Evolutionary conservation across 495 filamentous ascomycete genomes (phyloP).

Genomic region (Lepraria neglecta): DNA sequence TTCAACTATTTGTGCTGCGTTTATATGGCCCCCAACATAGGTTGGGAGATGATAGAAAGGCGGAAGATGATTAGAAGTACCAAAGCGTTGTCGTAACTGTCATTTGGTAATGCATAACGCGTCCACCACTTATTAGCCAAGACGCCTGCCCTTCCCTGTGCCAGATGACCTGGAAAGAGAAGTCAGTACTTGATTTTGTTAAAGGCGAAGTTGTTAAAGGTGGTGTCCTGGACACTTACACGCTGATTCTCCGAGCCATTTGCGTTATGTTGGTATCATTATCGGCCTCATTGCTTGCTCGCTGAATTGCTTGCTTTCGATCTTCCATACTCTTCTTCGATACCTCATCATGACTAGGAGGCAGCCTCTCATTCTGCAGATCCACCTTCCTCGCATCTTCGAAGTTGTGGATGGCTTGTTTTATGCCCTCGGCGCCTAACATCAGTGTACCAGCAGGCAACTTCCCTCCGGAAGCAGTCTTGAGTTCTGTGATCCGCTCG

Average conservation of each 20-base stretch:
- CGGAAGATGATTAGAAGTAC: not conserved
- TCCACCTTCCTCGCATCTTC: constrained; percentile 98
- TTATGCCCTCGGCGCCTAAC: constrained; percentile 97
- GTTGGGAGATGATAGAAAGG: not conserved
- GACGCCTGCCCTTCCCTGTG: constrained; percentile 24
- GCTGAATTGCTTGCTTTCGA: constrained; percentile 71
- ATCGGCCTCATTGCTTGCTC: constrained; percentile 78
- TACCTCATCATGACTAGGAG: constrained; percentile 89
- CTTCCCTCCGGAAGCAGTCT: constrained; percentile 89
- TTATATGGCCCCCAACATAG: not conserved
- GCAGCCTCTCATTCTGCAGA: constrained; percentile 89
- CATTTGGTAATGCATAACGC: not conserved
- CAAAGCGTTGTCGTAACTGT: not conserved
- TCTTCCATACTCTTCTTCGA: constrained; percentile 70
- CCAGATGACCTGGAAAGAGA: constrained; percentile 24
- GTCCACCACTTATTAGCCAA: constrained; percentile 1
- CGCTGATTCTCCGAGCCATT: constrained; percentile 87
- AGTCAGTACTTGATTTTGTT: constrained; percentile 3
- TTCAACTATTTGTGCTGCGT: constrained; percentile 11
- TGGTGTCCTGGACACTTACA: constrained; percentile 54
- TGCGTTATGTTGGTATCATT: constrained; percentile 80
- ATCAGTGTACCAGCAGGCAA: constrained; percentile 94
- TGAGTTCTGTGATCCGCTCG: constrained; percentile 92
- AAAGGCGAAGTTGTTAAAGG: not conserved
- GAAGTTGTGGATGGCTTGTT: constrained; percentile 95